Evolutionary conservation across 345 rosid genomes (phyloP).

Genomic region (Corchorus capsularis): DNA sequence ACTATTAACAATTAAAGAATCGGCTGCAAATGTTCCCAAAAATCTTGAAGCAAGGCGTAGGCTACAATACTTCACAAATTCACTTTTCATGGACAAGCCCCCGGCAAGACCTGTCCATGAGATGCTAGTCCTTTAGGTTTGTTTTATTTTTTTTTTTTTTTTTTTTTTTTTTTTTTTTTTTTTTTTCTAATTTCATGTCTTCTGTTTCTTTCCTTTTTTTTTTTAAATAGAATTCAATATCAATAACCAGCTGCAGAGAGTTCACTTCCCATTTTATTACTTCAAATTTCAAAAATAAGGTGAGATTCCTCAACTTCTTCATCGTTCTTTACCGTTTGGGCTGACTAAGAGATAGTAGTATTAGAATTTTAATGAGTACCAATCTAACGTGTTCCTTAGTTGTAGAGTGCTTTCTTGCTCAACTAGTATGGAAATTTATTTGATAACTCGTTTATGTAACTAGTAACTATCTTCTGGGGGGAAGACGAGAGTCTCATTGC

Average conservation of each 20-base stretch:
- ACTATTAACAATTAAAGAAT: slow-evolving; percentile 85
- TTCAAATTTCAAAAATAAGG: background rate
- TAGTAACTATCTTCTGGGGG: background rate
- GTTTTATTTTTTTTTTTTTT: slow-evolving; percentile 23
- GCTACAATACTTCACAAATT: slow-evolving; percentile 86
- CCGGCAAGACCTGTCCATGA: slow-evolving; percentile 68
- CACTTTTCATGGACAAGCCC: slow-evolving; percentile 94
- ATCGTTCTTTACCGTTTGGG: background rate
- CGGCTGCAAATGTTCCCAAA: slow-evolving; percentile 82
- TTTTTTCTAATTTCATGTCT: too few species aligned
- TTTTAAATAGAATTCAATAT: background rate
- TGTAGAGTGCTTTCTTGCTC: background rate
- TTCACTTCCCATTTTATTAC: background rate
- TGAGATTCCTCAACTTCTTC: background rate
- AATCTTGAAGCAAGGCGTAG: slow-evolving; percentile 96
- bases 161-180: too few species aligned
- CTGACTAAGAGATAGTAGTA: background rate
- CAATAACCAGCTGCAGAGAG: background rate
- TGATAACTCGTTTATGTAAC: background rate
- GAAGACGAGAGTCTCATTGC: background rate
- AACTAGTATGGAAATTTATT: background rate
- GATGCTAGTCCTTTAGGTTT: slow-evolving; percentile 94
- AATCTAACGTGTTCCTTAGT: background rate
- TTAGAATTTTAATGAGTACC: background rate
- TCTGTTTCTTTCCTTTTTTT: too few species aligned